Conservation (phyloP, 805 yeast genomes). For the Candida loeiensis region DNA sequence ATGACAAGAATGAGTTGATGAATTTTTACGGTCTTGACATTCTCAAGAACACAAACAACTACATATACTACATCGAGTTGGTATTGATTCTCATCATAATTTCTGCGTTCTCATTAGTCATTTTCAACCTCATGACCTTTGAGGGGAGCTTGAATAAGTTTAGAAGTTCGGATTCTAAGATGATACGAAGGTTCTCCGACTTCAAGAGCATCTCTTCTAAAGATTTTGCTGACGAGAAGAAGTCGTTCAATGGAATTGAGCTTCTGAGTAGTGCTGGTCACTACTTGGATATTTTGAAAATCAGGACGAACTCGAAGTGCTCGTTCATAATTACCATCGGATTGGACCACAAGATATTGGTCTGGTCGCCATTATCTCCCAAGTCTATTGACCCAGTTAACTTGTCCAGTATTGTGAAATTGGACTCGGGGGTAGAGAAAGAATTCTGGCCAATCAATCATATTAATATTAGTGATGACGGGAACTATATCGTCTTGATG, state of each 20-base stretch:
- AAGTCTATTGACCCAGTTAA: conserved; percentile 20
- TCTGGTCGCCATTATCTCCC: conserved; percentile 65
- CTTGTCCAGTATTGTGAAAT: conserved; percentile 40
- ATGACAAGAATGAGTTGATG: conserved; percentile 10
- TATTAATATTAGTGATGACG: conserved; percentile 54
- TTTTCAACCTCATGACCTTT: conserved; percentile 28
- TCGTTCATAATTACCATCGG: conserved; percentile 70
- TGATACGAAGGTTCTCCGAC: conserved; percentile 3
- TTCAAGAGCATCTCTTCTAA: conserved; percentile 1
- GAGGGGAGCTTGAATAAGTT: conserved; percentile 10
- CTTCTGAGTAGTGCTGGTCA: conserved; percentile 42
- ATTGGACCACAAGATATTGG: conserved; percentile 63
- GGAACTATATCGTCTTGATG: conserved; percentile 55
- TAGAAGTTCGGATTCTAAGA: conserved; percentile 4
- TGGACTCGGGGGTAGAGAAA: conserved; percentile 25
- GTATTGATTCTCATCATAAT: conserved; percentile 48
- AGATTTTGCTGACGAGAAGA: conserved; percentile 12
- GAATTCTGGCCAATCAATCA: conserved; percentile 62
- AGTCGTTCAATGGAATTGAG: conserved; percentile 30
- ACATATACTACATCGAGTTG: conserved; percentile 55
- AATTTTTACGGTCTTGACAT: conserved; percentile 12
- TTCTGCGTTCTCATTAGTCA: conserved; percentile 44
- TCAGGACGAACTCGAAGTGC: conserved; percentile 54
- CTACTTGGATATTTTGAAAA: conserved; percentile 57
- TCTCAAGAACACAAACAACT: conserved; percentile 36